These are phyloP conservation scores for Rhododendron simsii DNA, from an alignment of 148 eudicot genomes.

Conservation along the genomic window DNA sequence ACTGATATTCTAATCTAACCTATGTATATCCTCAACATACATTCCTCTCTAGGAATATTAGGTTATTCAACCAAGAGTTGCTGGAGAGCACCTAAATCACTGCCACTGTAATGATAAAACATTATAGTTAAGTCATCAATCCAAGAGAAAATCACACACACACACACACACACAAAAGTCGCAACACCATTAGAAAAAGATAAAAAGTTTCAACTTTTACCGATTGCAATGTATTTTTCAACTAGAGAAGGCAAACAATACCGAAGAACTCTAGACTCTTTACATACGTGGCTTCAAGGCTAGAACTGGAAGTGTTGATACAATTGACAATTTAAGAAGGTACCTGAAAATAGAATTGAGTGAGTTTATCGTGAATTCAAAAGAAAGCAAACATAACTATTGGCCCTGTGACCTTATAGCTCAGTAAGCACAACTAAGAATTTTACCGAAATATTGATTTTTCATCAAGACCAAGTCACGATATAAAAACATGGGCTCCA, in stretches of 20 bases:
- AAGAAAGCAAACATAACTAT: neutral
- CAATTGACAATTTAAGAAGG: slow-evolving; percentile 56
- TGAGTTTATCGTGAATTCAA: neutral
- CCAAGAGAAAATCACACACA: neutral
- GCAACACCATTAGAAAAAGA: neutral
- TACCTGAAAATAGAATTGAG: slow-evolving; percentile 43
- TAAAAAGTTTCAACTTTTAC: neutral
- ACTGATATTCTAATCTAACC: neutral
- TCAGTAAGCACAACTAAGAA: neutral
- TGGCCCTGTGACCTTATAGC: neutral
- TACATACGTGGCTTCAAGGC: slow-evolving; percentile 47
- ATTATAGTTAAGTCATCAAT: neutral
- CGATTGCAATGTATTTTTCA: neutral
- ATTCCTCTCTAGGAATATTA: slow-evolving; percentile 71
- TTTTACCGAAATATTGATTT: neutral
- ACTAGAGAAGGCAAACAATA: neutral
- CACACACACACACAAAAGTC: neutral
- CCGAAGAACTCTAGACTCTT: neutral
- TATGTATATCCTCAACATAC: slow-evolving; percentile 21
- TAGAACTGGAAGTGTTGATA: slow-evolving; percentile 44
- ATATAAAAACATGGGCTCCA: neutral
- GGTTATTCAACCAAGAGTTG: slow-evolving; percentile 89
- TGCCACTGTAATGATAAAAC: slow-evolving; percentile 30
- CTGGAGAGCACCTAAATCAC: slow-evolving; percentile 61
- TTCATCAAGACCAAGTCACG: neutral